phyloP scores from a whole-genome alignment of 1,284 basidiomycete species.

The Pseudozyma hubeiensis region DNA sequence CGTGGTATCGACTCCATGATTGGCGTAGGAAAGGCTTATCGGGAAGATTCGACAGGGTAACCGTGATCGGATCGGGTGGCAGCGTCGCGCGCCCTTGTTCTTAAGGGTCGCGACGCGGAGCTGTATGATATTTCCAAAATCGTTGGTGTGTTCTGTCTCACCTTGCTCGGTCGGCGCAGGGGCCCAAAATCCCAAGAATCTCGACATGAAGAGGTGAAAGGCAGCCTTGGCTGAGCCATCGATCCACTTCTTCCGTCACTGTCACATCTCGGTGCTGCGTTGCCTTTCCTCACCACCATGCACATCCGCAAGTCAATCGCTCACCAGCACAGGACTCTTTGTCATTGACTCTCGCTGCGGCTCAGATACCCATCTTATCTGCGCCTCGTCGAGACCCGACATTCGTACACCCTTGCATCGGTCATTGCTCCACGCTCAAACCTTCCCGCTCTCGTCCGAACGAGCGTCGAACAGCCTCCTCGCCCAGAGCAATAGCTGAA shows the following conservation, averaged over 20 bases:
- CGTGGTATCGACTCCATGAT: no score
- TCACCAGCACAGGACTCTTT: not conserved
- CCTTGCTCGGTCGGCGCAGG: conserved; percentile 11
- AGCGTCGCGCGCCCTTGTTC: no score
- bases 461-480: not conserved
- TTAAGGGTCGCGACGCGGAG: conserved; percentile 23
- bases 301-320: not conserved
- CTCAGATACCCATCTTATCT: no score
- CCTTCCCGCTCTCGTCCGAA: no score
- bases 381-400: no score
- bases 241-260: not conserved
- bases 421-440: no score
- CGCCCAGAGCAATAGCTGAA: not conserved
- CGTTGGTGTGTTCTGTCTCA: not conserved
- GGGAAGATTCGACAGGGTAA: no score
- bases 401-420: no score
- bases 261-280: not conserved
- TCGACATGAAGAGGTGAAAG: not conserved
- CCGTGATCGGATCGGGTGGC: no score
- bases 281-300: not conserved
- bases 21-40: no score
- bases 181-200: conserved; percentile 1
- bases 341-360: no score
- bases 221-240: not conserved
- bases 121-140: not conserved